phyloP scores from a whole-genome alignment of 1,139 yeast species.

The Spathaspora sp. region DNA sequence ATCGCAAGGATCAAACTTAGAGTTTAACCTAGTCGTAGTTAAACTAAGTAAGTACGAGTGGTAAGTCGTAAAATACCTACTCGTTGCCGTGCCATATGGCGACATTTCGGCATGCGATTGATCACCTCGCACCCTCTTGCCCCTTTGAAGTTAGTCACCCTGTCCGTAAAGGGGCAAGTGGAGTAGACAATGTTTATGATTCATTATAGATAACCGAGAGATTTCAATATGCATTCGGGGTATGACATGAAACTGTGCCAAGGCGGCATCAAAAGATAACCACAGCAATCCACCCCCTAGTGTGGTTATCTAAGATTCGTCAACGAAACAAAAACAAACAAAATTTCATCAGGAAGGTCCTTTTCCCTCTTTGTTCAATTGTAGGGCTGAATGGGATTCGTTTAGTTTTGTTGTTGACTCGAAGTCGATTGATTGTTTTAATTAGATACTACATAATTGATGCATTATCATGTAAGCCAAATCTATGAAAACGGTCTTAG shows the following conservation, averaged over 20 bases:
- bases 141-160: neutral
- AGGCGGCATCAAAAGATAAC: neutral
- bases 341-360: neutral
- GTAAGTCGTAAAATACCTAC: neutral
- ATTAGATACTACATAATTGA: neutral
- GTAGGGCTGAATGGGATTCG: neutral
- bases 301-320: too few relatives aligned
- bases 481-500: too few relatives aligned
- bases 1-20: neutral
- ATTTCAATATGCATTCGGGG: neutral
- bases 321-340: too few relatives aligned
- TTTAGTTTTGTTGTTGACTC: neutral
- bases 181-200: neutral
- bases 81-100: neutral
- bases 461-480: neutral
- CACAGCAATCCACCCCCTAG: too few relatives aligned
- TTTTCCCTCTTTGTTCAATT: neutral
- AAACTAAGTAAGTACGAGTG: neutral
- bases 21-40: neutral
- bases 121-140: neutral
- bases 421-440: neutral
- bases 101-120: constrained; percentile 1
- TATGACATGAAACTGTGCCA: neutral
- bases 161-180: neutral
- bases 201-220: neutral